phyloP scores from a whole-genome alignment of 2,329 filamentous ascomycete species.

The Paraconiothyrium sp. region DNA sequence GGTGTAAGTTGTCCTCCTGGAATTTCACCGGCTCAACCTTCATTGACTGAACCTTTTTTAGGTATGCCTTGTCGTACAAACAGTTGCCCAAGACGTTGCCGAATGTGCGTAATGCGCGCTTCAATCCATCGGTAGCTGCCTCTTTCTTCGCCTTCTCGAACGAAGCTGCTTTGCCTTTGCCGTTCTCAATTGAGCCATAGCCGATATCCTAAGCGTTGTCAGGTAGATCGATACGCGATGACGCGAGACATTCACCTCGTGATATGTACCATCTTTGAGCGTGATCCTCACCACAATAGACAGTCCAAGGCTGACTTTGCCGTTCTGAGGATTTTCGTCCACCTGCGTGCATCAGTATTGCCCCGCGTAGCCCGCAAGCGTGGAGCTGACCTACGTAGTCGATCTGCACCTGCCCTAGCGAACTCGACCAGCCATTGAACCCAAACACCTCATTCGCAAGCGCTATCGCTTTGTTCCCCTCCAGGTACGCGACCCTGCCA shows the following conservation, averaged over 20 bases:
- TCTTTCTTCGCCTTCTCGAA: constrained; percentile 99
- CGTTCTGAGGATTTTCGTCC: constrained; percentile 81
- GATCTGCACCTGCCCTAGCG: constrained; percentile 93
- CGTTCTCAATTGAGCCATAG: constrained; percentile 96
- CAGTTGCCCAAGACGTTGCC: constrained; percentile 98
- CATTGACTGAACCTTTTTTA: constrained; percentile 88
- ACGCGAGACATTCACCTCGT: constrained; percentile 67
- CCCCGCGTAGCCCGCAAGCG: background rate
- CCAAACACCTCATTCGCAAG: constrained; percentile 95
- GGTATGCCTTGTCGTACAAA: constrained; percentile 95
- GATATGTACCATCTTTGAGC: constrained; percentile 90
- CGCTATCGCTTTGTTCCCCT: constrained; percentile 96
- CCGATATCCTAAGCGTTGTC: constrained; percentile 74
- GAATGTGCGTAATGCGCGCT: constrained; percentile 88
- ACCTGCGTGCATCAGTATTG: constrained; percentile 57
- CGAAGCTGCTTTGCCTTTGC: constrained; percentile 90
- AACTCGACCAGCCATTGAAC: constrained; percentile 97
- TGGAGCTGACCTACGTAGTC: constrained; percentile 73
- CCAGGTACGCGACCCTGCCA: constrained; percentile 88
- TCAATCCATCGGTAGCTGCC: constrained; percentile 92
- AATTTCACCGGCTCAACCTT: constrained; percentile 82
- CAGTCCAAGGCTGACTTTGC: constrained; percentile 83
- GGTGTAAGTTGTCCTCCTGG: constrained; percentile 80
- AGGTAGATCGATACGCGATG: background rate
- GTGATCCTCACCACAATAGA: constrained; percentile 93